Conservation (phyloP, 306 rosid species). For the Trifolium subterraneum region DNA sequence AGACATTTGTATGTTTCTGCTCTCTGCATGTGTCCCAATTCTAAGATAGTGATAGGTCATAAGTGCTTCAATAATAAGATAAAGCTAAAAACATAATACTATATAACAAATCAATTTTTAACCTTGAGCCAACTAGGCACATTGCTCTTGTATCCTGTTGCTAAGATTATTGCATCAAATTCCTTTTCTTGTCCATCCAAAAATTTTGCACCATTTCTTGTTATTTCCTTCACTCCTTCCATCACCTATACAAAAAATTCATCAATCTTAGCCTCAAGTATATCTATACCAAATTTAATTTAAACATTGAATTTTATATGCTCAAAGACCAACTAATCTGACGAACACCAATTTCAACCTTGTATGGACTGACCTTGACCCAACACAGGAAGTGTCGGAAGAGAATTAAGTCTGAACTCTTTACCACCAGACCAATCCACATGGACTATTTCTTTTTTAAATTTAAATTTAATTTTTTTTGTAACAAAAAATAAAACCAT, state of each 20-base stretch:
- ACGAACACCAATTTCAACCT: too few species aligned
- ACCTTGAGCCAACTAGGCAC: conserved; percentile 99
- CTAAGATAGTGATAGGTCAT: conserved; percentile 59
- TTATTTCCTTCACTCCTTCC: conserved; percentile 89
- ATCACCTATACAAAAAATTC: conserved; percentile 51
- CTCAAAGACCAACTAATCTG: too few species aligned
- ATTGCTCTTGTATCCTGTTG: conserved; percentile 99
- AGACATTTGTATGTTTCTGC: conserved; percentile 58
- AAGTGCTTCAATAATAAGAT: conserved; percentile 61
- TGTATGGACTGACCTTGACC: too few species aligned
- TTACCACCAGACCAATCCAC: too few species aligned
- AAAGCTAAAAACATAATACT: conserved; percentile 45
- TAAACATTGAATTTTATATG: too few species aligned
- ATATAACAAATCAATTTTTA: conserved; percentile 28
- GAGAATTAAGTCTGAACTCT: too few species aligned
- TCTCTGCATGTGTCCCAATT: conserved; percentile 52
- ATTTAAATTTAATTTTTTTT: too few species aligned
- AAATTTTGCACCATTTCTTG: conserved; percentile 81
- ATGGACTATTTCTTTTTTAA: too few species aligned
- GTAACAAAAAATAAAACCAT: neutral
- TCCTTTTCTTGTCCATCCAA: conserved; percentile 85
- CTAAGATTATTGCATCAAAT: conserved; percentile 87
- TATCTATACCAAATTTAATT: neutral
- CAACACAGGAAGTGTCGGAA: too few species aligned
- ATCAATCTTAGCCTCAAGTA: neutral